Conservation (phyloP, 2,329 filamentous ascomycete species). For the Biscogniauxia sp. region DNA sequence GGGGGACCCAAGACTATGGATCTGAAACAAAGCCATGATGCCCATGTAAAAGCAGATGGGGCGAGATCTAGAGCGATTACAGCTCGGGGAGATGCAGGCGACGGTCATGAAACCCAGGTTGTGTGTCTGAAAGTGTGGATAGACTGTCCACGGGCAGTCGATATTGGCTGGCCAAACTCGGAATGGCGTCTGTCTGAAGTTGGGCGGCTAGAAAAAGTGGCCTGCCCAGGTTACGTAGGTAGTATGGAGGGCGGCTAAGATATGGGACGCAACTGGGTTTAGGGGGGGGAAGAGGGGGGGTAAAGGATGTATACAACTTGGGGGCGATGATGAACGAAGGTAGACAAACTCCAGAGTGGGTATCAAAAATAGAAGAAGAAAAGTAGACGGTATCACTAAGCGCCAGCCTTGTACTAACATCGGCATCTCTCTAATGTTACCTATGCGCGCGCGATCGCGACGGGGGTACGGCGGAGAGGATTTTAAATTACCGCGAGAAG, state of each 20-base stretch:
- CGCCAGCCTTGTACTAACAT: slow-evolving; percentile 34
- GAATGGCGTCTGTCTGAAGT: slow-evolving; percentile 48
- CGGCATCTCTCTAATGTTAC: slow-evolving; percentile 5
- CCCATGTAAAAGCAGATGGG: slow-evolving; percentile 20
- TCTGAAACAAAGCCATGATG: slow-evolving; percentile 35
- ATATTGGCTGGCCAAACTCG: slow-evolving; percentile 49
- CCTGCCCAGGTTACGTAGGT: slow-evolving; percentile 5
- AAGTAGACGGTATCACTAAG: slow-evolving; percentile 31
- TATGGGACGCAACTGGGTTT: slow-evolving; percentile 16
- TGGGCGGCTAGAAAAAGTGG: slow-evolving; percentile 43
- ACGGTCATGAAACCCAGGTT: slow-evolving; percentile 49
- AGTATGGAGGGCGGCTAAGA: slow-evolving; percentile 35
- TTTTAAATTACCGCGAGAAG: slow-evolving; percentile 2
- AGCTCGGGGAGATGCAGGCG: slow-evolving; percentile 33
- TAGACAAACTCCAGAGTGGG: slow-evolving; percentile 23
- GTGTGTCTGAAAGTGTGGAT: slow-evolving; percentile 49
- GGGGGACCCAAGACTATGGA: slow-evolving; percentile 33
- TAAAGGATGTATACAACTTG: slow-evolving; percentile 10
- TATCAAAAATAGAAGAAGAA: slow-evolving; percentile 33
- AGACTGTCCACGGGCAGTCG: slow-evolving; percentile 39
- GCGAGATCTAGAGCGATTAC: slow-evolving; percentile 36
- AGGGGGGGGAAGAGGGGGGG: slow-evolving; percentile 8
- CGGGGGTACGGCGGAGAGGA: slow-evolving; percentile 2
- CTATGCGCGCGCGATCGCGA: slow-evolving; percentile 22
- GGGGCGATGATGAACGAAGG: slow-evolving; percentile 11